Conservation (phyloP, 768 basidiomycete species). For the Mycena sanguinolenta region DNA sequence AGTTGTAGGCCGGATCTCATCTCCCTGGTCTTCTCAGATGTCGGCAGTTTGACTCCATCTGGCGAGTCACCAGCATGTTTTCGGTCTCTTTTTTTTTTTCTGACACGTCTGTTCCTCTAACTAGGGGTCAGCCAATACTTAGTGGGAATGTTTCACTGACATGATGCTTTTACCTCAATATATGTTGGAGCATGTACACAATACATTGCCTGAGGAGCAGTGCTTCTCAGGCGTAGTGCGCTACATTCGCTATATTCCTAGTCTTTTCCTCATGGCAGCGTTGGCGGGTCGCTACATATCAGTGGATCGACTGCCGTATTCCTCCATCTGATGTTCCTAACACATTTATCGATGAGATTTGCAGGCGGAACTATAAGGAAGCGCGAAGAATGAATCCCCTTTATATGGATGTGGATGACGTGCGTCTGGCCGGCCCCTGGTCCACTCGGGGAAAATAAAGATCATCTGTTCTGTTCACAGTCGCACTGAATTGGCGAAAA, state of each 20-base stretch:
- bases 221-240: background rate
- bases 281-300: constrained; percentile 5
- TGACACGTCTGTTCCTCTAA: background rate
- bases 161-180: constrained; percentile 63
- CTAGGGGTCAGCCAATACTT: constrained; percentile 85
- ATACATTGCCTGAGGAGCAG: too few relatives aligned
- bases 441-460: constrained; percentile 2
- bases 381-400: too few relatives aligned
- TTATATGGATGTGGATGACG: constrained; percentile 13
- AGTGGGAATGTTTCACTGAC: constrained; percentile 85
- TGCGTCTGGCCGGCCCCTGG: constrained; percentile 2
- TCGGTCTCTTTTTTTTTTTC: background rate
- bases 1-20: constrained; percentile 86
- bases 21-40: constrained; percentile 93
- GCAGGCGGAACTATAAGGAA: constrained; percentile 10
- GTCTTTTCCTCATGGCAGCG: background rate
- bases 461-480: constrained; percentile 2
- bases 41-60: constrained; percentile 88
- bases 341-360: constrained; percentile 27
- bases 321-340: constrained; percentile 17
- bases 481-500: background rate
- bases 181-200: constrained; percentile 2
- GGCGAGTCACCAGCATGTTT: constrained; percentile 9
- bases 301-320: constrained; percentile 7
- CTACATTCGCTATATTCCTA: constrained; percentile 9